phyloP scores from a whole-genome alignment of 2,329 filamentous ascomycete species.

The Fusarium sterilihyphosum region DNA sequence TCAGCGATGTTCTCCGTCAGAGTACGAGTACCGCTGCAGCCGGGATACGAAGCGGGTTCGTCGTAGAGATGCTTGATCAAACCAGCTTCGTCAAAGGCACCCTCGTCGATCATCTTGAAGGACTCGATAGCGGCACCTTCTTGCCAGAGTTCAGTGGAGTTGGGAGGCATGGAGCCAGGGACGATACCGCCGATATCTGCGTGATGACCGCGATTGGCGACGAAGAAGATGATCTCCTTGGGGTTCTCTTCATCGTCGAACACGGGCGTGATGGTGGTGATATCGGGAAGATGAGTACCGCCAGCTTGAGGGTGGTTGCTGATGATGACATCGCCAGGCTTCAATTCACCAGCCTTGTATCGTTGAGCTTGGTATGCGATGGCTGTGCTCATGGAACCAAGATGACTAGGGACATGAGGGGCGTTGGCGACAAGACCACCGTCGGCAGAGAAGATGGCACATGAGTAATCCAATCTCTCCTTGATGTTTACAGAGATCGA shows the following conservation, averaged over 20 bases:
- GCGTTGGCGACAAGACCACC: constrained; percentile 36
- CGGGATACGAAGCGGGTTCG: constrained; percentile 33
- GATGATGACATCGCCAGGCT: constrained; percentile 35
- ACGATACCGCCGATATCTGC: constrained; percentile 66
- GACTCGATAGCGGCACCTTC: constrained; percentile 67
- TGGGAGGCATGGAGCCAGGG: constrained; percentile 79
- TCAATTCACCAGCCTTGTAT: constrained; percentile 34
- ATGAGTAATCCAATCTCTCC: constrained; percentile 81
- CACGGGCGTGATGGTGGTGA: constrained; percentile 43
- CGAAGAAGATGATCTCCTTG: constrained; percentile 47
- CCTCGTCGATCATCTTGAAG: constrained; percentile 43
- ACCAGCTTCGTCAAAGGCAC: constrained; percentile 56
- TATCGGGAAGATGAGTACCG: constrained; percentile 43
- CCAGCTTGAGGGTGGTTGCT: constrained; percentile 42
- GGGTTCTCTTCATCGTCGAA: constrained; percentile 44
- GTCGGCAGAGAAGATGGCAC: constrained; percentile 79
- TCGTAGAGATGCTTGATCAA: constrained; percentile 67
- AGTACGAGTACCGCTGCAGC: constrained; percentile 69
- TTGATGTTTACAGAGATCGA: constrained; percentile 82
- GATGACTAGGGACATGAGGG: constrained; percentile 32
- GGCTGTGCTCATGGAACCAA: constrained; percentile 37
- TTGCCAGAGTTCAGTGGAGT: constrained; percentile 68
- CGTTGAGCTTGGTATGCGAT: constrained; percentile 34
- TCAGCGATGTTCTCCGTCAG: constrained; percentile 87
- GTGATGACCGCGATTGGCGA: constrained; percentile 47